Evolutionary conservation across 2,329 filamentous ascomycete genomes (phyloP).

Genomic region (Aspergillus sp.): DNA sequence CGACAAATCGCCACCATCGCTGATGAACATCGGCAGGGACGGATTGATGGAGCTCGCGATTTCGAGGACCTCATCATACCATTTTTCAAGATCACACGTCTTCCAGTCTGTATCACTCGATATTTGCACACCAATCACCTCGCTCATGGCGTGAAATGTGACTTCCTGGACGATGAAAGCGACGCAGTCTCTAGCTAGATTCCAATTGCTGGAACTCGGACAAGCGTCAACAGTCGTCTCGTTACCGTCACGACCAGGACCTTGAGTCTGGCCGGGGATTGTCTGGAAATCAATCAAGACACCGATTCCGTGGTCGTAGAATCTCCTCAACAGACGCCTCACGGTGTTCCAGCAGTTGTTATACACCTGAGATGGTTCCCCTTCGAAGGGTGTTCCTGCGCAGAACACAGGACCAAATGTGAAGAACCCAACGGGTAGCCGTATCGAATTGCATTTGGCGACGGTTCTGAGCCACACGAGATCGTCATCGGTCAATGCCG

Average conservation of each 20-base stretch:
- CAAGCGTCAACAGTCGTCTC: slow-evolving; percentile 52
- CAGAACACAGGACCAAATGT: slow-evolving; percentile 54
- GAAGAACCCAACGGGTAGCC: slow-evolving; percentile 62
- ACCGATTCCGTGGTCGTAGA: slow-evolving; percentile 51
- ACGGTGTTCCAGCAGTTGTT: slow-evolving; percentile 54
- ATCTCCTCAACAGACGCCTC: slow-evolving; percentile 46
- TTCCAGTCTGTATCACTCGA: slow-evolving; percentile 56
- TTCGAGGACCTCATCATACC: slow-evolving; percentile 53
- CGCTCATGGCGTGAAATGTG: slow-evolving; percentile 36
- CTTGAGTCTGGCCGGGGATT: slow-evolving; percentile 50
- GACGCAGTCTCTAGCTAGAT: slow-evolving; percentile 48
- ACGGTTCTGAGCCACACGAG: slow-evolving; percentile 53
- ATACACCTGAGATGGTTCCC: slow-evolving; percentile 49
- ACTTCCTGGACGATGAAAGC: slow-evolving; percentile 53
- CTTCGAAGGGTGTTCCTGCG: slow-evolving; percentile 52
- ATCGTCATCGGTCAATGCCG: slow-evolving; percentile 51
- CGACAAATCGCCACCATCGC: slow-evolving; percentile 56
- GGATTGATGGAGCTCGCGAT: slow-evolving; percentile 49
- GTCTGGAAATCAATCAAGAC: slow-evolving; percentile 60
- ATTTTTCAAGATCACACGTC: slow-evolving; percentile 55
- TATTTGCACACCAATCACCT: slow-evolving; percentile 57
- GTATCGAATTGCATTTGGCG: slow-evolving; percentile 56
- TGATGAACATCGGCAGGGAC: slow-evolving; percentile 56
- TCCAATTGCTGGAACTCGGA: slow-evolving; percentile 43
- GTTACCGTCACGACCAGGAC: not conserved